These are phyloP conservation scores for Wallacemonas sp. DNA, from an alignment of 208 protist genomes.

Conservation along the genomic window DNA sequence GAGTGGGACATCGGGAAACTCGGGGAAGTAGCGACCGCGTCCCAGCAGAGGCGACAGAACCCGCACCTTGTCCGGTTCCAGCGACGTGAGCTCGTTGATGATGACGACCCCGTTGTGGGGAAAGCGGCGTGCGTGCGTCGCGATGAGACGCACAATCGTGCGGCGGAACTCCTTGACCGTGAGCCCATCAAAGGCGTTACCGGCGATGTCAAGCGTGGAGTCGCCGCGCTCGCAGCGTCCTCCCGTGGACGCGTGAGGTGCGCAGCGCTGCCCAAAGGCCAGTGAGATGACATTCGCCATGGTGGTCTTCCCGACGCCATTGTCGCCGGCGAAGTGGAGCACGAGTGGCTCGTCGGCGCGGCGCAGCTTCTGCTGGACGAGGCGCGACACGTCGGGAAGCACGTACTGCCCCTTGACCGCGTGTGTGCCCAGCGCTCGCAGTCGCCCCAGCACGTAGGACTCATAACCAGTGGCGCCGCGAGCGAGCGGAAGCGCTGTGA, in stretches of 20 bases:
- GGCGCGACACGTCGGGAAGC: slow-evolving; percentile 28
- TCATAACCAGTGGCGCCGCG: slow-evolving; percentile 23
- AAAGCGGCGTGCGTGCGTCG: slow-evolving; percentile 30
- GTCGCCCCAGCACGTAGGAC: slow-evolving; percentile 25
- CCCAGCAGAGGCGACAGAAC: slow-evolving; percentile 57
- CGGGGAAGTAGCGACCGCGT: slow-evolving; percentile 41
- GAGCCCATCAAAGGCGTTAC: slow-evolving; percentile 60
- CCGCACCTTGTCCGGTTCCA: slow-evolving; percentile 48
- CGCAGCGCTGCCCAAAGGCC: slow-evolving; percentile 54
- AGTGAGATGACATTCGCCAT: slow-evolving; percentile 69
- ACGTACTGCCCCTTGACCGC: slow-evolving; percentile 52
- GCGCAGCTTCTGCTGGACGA: slow-evolving; percentile 50
- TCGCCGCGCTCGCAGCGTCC: slow-evolving; percentile 37
- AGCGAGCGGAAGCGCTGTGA: slow-evolving; percentile 11
- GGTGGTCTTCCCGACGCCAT: slow-evolving; percentile 81
- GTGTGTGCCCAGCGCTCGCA: slow-evolving; percentile 22
- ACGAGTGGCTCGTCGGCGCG: slow-evolving; percentile 42
- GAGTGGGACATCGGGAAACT: slow-evolving; percentile 28
- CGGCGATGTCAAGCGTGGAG: slow-evolving; percentile 48
- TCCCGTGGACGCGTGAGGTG: slow-evolving; percentile 12
- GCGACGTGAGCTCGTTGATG: slow-evolving; percentile 57
- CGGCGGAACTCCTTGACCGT: slow-evolving; percentile 43
- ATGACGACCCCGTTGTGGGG: slow-evolving; percentile 65
- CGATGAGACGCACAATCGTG: slow-evolving; percentile 41
- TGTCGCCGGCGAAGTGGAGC: slow-evolving; percentile 81